Evolutionary conservation across 345 rosid genomes (phyloP).

Genomic region (Ceriops zippeliana): DNA sequence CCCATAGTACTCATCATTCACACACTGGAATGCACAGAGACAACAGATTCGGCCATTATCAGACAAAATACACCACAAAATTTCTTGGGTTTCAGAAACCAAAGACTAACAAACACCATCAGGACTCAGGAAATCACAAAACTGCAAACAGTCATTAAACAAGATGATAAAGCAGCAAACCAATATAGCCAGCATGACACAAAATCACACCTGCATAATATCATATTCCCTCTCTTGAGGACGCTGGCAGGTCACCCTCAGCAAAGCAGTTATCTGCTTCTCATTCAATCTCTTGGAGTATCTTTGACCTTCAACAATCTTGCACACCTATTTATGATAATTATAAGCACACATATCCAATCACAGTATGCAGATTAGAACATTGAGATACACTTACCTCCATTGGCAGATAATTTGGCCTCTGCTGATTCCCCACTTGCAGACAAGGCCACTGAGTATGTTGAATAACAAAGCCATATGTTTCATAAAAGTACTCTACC

Average conservation of each 20-base stretch:
- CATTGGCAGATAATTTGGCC: slow-evolving; percentile 93
- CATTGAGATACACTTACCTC: slow-evolving; percentile 47
- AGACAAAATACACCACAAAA: too few relatives aligned
- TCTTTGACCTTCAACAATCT: slow-evolving; percentile 96
- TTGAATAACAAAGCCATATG: slow-evolving; percentile 71
- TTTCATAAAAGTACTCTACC: slow-evolving; percentile 75
- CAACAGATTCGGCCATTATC: too few relatives aligned
- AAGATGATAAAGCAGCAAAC: too few relatives aligned
- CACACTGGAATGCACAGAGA: too few relatives aligned
- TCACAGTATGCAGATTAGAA: neutral
- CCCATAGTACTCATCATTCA: too few relatives aligned
- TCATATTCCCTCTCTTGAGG: slow-evolving; percentile 80
- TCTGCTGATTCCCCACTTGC: slow-evolving; percentile 88
- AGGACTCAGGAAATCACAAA: too few relatives aligned
- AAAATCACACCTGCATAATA: slow-evolving; percentile 53
- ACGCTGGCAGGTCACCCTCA: slow-evolving; percentile 92
- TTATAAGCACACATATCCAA: neutral
- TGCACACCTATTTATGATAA: slow-evolving; percentile 62
- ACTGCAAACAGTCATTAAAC: too few relatives aligned
- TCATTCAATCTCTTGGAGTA: slow-evolving; percentile 92
- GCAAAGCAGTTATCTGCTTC: slow-evolving; percentile 84
- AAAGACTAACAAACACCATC: too few relatives aligned
- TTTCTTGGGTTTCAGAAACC: too few relatives aligned
- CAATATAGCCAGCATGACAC: neutral
- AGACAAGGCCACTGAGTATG: slow-evolving; percentile 83